phyloP scores from a whole-genome alignment of 1,284 basidiomycete genomes.

The Heliocybe sulcata region DNA sequence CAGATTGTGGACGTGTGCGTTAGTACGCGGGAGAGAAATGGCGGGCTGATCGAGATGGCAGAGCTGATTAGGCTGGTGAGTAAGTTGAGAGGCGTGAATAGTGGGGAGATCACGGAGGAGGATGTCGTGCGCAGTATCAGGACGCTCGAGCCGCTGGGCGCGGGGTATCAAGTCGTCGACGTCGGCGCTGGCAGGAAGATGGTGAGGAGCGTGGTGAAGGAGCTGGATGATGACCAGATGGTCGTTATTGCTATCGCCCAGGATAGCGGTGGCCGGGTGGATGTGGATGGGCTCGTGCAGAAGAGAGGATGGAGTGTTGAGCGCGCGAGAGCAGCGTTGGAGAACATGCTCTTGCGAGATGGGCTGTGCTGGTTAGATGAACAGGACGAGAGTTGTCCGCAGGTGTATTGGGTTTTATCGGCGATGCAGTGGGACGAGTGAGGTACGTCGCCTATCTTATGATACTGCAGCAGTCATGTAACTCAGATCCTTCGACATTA shows the following conservation, averaged over 20 bases:
- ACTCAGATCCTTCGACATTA: no score
- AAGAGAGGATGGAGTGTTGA: constrained; percentile 74
- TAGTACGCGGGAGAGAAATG: constrained; percentile 81
- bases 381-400: constrained; percentile 59
- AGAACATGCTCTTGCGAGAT: constrained; percentile 86
- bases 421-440: constrained; percentile 74
- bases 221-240: constrained; percentile 79
- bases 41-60: constrained; percentile 85
- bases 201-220: constrained; percentile 68
- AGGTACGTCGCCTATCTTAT: not conserved
- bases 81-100: constrained; percentile 58
- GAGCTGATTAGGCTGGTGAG: constrained; percentile 80
- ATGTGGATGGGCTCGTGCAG: constrained; percentile 48
- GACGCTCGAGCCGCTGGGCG: constrained; percentile 80
- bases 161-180: constrained; percentile 85
- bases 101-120: constrained; percentile 67
- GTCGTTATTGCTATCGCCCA: constrained; percentile 71
- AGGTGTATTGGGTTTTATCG: constrained; percentile 79
- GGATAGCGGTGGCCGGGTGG: constrained; percentile 57
- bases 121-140: constrained; percentile 86
- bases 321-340: constrained; percentile 71
- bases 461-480: no score
- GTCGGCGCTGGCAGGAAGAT: constrained; percentile 59
- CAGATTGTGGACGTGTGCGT: constrained; percentile 98
- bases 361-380: constrained; percentile 95